Conservation (phyloP, 345 rosid genomes). For the Eucalyptus melliodora region DNA sequence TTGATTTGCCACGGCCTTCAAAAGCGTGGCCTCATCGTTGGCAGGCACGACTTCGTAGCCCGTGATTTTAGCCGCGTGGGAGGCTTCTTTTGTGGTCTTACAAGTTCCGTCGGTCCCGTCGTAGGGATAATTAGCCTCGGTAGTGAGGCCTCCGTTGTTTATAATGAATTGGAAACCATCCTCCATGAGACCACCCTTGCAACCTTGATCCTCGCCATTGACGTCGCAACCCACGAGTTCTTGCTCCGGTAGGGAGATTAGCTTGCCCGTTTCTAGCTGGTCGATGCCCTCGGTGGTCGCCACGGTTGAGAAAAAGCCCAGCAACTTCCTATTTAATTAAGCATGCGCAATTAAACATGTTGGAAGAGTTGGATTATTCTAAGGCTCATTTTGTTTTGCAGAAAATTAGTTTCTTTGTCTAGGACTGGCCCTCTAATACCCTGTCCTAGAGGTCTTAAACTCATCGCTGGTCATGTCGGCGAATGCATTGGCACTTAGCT, state of each 20-base stretch:
- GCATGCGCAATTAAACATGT: not conserved
- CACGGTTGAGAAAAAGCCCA: slow-evolving; percentile 15
- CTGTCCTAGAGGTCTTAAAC: slow-evolving; percentile 1
- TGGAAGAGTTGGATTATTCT: not conserved
- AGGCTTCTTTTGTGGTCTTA: not conserved
- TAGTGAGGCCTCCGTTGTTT: slow-evolving; percentile 3
- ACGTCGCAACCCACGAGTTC: slow-evolving; percentile 17
- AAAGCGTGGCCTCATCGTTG: not conserved
- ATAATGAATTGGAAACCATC: slow-evolving; percentile 14
- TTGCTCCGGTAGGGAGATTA: slow-evolving; percentile 12
- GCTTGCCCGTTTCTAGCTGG: not conserved
- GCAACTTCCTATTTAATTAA: not conserved
- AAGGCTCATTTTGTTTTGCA: not conserved
- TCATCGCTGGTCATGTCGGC: slow-evolving; percentile 17
- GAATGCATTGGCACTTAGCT: slow-evolving; percentile 15
- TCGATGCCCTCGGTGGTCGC: slow-evolving; percentile 1
- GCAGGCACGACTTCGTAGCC: slow-evolving; percentile 5
- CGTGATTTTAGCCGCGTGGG: not conserved
- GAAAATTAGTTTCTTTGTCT: not conserved
- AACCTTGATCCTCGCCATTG: slow-evolving; percentile 4
- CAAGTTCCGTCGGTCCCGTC: not conserved
- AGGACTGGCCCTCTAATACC: not conserved
- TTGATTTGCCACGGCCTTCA: slow-evolving; percentile 2
- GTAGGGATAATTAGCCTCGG: slow-evolving; percentile 14
- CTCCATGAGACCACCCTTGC: slow-evolving; percentile 17